These are phyloP conservation scores for Lantana camara DNA, from an alignment of 257 asterid genomes.

Conservation along the genomic window DNA sequence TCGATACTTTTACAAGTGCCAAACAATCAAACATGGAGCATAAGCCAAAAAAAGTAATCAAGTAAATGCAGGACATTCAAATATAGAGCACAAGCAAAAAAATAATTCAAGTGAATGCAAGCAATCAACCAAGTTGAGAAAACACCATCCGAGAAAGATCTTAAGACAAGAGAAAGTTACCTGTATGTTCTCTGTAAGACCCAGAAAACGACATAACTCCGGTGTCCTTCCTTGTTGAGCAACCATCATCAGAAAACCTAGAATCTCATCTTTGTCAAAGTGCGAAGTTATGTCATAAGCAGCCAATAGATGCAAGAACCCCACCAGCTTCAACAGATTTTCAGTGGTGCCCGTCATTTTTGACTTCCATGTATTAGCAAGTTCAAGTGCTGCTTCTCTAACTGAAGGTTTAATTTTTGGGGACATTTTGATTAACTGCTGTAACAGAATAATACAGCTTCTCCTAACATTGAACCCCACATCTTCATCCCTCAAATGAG, in stretches of 20 bases:
- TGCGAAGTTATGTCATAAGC: conserved; percentile 37
- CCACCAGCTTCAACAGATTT: conserved; percentile 35
- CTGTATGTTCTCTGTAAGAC: conserved; percentile 17
- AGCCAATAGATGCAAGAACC: conserved; percentile 51
- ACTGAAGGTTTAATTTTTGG: conserved; percentile 29
- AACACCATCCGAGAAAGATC: background rate
- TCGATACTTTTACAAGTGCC: no score
- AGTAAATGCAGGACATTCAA: no score
- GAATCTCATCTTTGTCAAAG: conserved; percentile 39
- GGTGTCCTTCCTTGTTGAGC: conserved; percentile 29
- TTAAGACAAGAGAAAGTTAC: conserved; percentile 13
- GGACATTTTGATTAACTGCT: conserved; percentile 42
- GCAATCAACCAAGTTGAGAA: conserved; percentile 1
- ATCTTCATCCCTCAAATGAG: conserved; percentile 44
- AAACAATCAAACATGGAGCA: background rate
- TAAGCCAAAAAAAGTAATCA: no score
- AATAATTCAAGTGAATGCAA: background rate
- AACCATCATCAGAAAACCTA: conserved; percentile 32
- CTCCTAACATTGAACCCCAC: conserved; percentile 28
- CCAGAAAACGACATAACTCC: conserved; percentile 23
- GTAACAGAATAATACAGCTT: conserved; percentile 45
- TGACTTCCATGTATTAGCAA: conserved; percentile 53
- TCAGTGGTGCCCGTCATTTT: conserved; percentile 27
- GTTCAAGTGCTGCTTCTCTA: conserved; percentile 39
- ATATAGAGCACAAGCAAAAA: no score